Evolutionary conservation across 2,329 filamentous ascomycete genomes (phyloP), one percentile per base, ranked within the genome.

Genomic region (Botrytis deweyae): DNA sequence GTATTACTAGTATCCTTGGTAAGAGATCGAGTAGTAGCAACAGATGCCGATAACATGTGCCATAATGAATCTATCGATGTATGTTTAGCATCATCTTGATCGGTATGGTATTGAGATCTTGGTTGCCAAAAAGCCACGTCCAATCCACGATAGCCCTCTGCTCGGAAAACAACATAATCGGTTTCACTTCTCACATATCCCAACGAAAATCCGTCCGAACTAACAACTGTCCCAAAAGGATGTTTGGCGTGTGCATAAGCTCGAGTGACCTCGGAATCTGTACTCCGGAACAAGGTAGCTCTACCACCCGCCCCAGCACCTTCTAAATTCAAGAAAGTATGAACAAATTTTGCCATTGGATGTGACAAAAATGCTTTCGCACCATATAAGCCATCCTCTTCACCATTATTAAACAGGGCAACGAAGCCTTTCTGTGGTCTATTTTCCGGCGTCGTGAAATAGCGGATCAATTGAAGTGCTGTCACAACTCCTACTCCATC

Each of bases 61-160:
- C 95, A 98, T 33, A 98, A 83, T 76, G 88, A 90, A 65, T 84
- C 83, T 74, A 83, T 82, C n/a, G 90, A 92, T 0, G 94, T 92
- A 82, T 98, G 94, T 58, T 89, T 89, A 4, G 91, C 87, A 80
- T 97, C 93, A 81, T 99, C 96, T 80, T 97, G 90, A 75, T 93
- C 88, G 0, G 95, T 98, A 81, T 99, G 96, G 80, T 99, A 99
- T 73, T 93, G 87, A 33, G 94, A 88, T 70, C 96, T 88, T 1
- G 95, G 95, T 77, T 91, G 89, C 84, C 93, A 95, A 83, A 98
- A 99, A 10, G 96, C 94, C 74, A 98, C 88, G 81, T 99, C 96
- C 59, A 98, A 86, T 1, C 96, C 96, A 70, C 95, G 91, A 80
- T 97, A 89, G 8, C 94, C 95, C 74, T 94, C 86, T 16, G 90